Evolutionary conservation across 306 rosid species (phyloP), one percentile per base, ranked within the genome.

Genomic region (Fragaria ananassa): DNA sequence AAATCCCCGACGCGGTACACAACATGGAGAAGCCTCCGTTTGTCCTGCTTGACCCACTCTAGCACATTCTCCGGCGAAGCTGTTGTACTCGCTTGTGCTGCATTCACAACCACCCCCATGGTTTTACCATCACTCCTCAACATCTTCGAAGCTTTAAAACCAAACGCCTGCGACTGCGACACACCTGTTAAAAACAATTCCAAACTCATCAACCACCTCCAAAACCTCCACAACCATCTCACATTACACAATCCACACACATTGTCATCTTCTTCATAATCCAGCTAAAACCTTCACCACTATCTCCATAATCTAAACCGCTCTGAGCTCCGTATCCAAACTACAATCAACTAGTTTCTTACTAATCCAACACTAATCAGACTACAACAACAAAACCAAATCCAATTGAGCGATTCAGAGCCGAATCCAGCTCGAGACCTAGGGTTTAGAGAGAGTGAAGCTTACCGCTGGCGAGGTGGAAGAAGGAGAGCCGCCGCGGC

Each of bases 1-100:
- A 93, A 72, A 81, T 93, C 97, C 46, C 95, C 97, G 45, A 93
- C 97, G n/a, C 87, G 90, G 83, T 91, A 89, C 39, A 93, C 98
- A 73, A 89, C 98, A 78, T 91, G 98, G 54, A 93, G 89, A 88
- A 91, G 64, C 84, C 89, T 86, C 72, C 95, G 71, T 64, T 86
- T 89, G 81, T 93, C 98, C 39, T 80, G 76, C 81, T 88, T 93
- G 15, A 87, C 95, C 98, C 98, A 93, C 82, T 86, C 96, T 6
- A 86, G 84, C 42, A 82, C 84, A 87, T 91, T 87, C 83, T 93
- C 97, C 19, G 83, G 84, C 37, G 88, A 72, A 70, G 92, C 75
- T 29, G 86, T 70, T 7, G 91, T 78, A 79, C 91, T 85, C 37
- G 93, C 78, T 57, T 86, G 87, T 49, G 86, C 80, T 18, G 76